A percentile compares a stretch with the other conserved stretches of the same genome.
Conservation (phyloP, 345 rosid species). For the Eucalyptus erythrocorys region DNA sequence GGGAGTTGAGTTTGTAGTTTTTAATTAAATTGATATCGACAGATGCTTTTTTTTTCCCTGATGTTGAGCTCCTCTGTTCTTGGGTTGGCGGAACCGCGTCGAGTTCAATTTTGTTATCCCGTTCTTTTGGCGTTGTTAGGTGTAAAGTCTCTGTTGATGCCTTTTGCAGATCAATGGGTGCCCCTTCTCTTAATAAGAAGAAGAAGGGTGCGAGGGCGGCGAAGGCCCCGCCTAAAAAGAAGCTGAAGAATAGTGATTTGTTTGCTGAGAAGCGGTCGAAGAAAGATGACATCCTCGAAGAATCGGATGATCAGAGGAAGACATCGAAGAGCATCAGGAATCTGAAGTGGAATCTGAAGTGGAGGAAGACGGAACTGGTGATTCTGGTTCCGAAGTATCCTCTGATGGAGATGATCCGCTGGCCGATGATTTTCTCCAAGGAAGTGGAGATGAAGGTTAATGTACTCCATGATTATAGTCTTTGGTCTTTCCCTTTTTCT, state of each 20-base stretch:
- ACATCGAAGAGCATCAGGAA: conserved; percentile 15
- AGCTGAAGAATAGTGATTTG: conserved; percentile 35
- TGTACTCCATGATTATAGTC: not conserved
- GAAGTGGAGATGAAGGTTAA: conserved; percentile 37
- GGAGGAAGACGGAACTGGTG: conserved; percentile 25
- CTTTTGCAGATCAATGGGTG: conserved; percentile 5
- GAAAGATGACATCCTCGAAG: conserved; percentile 22
- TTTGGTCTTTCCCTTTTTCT: not conserved
- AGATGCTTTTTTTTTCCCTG: not conserved
- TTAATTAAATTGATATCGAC: not conserved
- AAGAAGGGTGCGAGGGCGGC: conserved; percentile 28
- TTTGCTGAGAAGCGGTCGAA: conserved; percentile 19
- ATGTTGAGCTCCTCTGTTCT: not conserved
- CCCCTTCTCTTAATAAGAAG: conserved; percentile 29
- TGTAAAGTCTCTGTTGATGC: not conserved
- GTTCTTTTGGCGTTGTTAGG: not conserved
- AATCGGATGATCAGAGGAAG: conserved; percentile 30
- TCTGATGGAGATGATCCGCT: conserved; percentile 48
- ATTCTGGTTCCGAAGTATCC: conserved; percentile 37
- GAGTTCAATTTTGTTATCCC: not conserved
- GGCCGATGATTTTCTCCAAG: conserved; percentile 49
- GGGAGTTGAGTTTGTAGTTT: not conserved
- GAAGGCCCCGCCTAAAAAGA: conserved; percentile 32
- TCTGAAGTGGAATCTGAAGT: conserved; percentile 26
- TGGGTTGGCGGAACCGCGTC: not conserved